Evolutionary conservation across 2,329 filamentous ascomycete species (phyloP), one percentile per base, ranked within the genome.

Genomic region (Beauveria sp.): DNA sequence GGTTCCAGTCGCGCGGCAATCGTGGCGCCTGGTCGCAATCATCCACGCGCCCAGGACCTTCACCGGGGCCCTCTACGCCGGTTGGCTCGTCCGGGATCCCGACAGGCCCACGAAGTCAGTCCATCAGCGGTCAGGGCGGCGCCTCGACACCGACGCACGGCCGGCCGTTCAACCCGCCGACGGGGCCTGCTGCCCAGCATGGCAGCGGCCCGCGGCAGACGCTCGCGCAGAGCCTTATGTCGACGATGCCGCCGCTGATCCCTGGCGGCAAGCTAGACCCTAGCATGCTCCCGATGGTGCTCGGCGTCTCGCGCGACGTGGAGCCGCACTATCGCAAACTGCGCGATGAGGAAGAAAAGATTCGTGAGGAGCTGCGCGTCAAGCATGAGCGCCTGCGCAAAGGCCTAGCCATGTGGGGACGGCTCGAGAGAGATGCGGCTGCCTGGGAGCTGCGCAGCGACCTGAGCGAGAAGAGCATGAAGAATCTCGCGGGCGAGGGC

Each of bases 261-360:
- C 79, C 81, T 0, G 82, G 83, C 43, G 83, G 83, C 31, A 84
- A 83, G 65, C 68, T 82, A 22, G 82, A 84, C 63, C 76, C 79
- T 1, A 70, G 74, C 20, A 73, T 79, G 66, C 69, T 76, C 1
- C 75, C 80, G 2, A 66, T 81, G 48, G 74, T 75, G 4, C 61
- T 73, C 0, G 80, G 82, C 18, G 78, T 85, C 26, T 76, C 79
- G 38, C 78, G 79, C 12, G 83, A 86, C 49, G 71, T 84, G 18
- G 81, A 84, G 64, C 70, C 77, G n/a, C 81, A 84, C 69, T 80
- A 78, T 65, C 75, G 76, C 40, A 81, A 81, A 63, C 75, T 85
- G 12, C 77, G 76, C 62, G 83, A 85, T 45, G 83, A 86, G 51
- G 83, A 85, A 67, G 83, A 85, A 69, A 80, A 79, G 64, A 67